phyloP scores from a whole-genome alignment of 768 basidiomycete genomes.

The Leccinum variicolor region DNA sequence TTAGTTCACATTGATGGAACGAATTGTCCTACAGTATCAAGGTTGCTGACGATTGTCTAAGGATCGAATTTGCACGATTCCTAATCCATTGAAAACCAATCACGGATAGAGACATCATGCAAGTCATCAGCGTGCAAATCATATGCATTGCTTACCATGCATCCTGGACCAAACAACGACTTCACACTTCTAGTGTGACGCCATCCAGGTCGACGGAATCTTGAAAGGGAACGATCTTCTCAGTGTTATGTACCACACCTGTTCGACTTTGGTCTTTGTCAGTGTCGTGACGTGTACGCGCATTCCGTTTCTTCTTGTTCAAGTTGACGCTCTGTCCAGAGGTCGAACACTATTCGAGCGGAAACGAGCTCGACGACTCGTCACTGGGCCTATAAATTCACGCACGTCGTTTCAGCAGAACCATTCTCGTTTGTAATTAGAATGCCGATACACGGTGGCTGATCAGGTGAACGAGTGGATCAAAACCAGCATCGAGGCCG shows the following conservation, averaged over 20 bases:
- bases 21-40: background rate
- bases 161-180: background rate
- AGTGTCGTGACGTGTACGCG: background rate
- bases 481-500: slow-evolving; percentile 34
- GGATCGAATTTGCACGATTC: background rate
- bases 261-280: background rate
- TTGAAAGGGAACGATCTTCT: background rate
- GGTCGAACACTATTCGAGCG: background rate
- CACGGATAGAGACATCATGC: background rate
- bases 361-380: background rate
- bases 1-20: background rate
- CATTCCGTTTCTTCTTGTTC: background rate
- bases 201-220: background rate
- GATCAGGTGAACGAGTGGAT: slow-evolving; percentile 37
- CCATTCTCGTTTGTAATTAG: background rate
- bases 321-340: background rate
- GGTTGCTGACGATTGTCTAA: background rate
- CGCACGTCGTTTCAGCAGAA: background rate
- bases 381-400: background rate
- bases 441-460: background rate
- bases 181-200: background rate
- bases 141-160: background rate
- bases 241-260: background rate
- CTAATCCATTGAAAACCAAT: background rate
- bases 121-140: background rate